Base-by-base conservation (phyloP, 1,284 basidiomycete species). In the Mycena sp. region DNA sequence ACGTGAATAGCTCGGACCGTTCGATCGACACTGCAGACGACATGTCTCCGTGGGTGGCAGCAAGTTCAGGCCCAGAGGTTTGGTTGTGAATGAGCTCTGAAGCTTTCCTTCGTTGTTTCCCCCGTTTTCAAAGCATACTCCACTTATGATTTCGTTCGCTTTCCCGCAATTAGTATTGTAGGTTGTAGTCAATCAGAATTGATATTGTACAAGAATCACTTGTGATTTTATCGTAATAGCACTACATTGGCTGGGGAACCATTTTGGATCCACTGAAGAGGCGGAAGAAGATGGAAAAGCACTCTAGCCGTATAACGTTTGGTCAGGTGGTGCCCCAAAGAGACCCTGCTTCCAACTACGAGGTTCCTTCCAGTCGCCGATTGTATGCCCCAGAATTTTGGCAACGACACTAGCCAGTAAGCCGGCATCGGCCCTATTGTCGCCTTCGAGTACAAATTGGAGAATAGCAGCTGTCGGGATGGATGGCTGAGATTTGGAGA, bases 391-490 rank as follows among this genome's bases (percentile, higher is more conserved):
- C n/a, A 90, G 63, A 0, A 85, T 76, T 58, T 82, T 83, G 32
- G 83, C 76, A 2, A 85, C 80, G 10, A 83, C 83, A 2, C 77
- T 77, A 1, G 91, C 90, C 25, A 93, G 78, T 21, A 88, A 76
- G 16, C 81, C 77, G 0, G 92, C 92, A 72, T 94, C 92, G 14
- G 75, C 81, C 58, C 89, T 80, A 70, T 94, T 94, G 72, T 94
- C 93, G 2, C 92, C 93, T 72, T 94, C 92, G 66, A 90, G 76
- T 4, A 85, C 88, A 67, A 89, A 92, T 60, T 90, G 88, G 44
- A 92, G 74, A 9, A 92, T 72, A 23, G 81, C 78, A 0, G 81
- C 81, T 0, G 82, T 84, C 19, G 87, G 87, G 29, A 87, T 83
- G 44, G 81, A 76, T 87, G 88, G 91, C 29, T 46, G 56, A 19